A percentile compares a stretch with the other conserved stretches of the same genome.
Conservation (phyloP, 306 rosid genomes). For the Cucurbita ficifolia region DNA sequence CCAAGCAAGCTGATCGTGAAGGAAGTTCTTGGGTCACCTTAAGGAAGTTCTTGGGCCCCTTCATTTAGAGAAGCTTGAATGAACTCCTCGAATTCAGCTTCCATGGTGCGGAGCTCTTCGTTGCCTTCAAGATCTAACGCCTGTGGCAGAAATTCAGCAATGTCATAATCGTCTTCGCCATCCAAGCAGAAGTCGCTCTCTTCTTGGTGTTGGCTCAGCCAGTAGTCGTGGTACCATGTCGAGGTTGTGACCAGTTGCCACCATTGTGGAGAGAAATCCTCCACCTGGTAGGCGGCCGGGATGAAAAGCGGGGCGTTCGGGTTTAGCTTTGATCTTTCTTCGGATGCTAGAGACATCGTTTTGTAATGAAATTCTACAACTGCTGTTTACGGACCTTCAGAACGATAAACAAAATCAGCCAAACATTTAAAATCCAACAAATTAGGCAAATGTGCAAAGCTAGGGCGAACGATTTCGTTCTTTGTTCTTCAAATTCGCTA, state of each 20-base stretch:
- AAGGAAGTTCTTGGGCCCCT: constrained; percentile 5
- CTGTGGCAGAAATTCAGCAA: constrained; percentile 51
- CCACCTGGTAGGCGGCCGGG: constrained; percentile 73
- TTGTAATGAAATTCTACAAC: neutral
- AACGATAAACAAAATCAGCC: neutral
- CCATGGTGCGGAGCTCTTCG: constrained; percentile 37
- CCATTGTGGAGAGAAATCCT: constrained; percentile 93
- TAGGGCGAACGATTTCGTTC: neutral
- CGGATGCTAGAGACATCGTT: constrained; percentile 10
- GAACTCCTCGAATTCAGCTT: constrained; percentile 67
- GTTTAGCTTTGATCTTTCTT: constrained; percentile 61
- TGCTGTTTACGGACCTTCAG: neutral
- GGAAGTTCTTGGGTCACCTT: neutral
- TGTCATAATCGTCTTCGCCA: constrained; percentile 19
- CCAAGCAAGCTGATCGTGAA: constrained; percentile 2
- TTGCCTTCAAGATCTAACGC: constrained; percentile 52
- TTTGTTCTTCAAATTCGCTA: neutral
- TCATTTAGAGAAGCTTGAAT: constrained; percentile 30
- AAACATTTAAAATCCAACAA: neutral
- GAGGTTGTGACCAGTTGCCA: constrained; percentile 75
- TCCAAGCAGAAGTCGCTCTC: constrained; percentile 29
- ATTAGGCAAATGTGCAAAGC: neutral
- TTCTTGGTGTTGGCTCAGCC: constrained; percentile 69
- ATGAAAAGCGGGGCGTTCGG: constrained; percentile 75
- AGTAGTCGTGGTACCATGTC: constrained; percentile 69